Conservation (phyloP, 2,329 filamentous ascomycete genomes). For the Hortaea sp. region DNA sequence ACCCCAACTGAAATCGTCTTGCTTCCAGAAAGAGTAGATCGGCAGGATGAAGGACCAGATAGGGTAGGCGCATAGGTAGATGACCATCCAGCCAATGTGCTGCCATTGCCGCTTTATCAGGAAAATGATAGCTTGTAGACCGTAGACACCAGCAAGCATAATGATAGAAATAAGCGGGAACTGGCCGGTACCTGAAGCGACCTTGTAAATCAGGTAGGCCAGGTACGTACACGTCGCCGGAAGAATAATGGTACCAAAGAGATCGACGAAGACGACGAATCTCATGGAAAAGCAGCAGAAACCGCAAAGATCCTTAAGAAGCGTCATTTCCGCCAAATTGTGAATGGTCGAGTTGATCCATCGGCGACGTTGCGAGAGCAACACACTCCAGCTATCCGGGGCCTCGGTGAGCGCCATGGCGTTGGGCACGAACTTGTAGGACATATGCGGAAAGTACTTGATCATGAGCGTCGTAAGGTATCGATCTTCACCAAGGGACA, state of each 20-base stretch:
- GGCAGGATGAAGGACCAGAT: conserved; percentile 87
- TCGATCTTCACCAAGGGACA: conserved; percentile 92
- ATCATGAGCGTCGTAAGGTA: conserved; percentile 97
- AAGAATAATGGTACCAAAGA: conserved; percentile 83
- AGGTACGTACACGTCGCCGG: conserved; percentile 83
- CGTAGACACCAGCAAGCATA: conserved; percentile 86
- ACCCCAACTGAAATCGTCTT: conserved; percentile 98
- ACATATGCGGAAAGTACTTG: conserved; percentile 91
- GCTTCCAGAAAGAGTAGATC: conserved; percentile 98
- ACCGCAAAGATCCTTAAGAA: conserved; percentile 86
- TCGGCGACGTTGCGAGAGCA: conserved; percentile 93
- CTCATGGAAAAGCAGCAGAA: conserved; percentile 99
- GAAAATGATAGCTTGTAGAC: conserved; percentile 92
- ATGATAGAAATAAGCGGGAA: conserved; percentile 81
- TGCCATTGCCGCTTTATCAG: conserved; percentile 97
- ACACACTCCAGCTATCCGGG: conserved; percentile 84
- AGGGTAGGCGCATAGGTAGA: conserved; percentile 91
- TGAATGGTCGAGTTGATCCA: conserved; percentile 99
- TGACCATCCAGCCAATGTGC: conserved; percentile 98
- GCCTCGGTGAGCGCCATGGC: conserved; percentile 90
- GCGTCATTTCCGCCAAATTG: conserved; percentile 84
- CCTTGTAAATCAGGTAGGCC: conserved; percentile 73
- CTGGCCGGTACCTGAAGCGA: conserved; percentile 58
- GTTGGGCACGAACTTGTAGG: conserved; percentile 90
- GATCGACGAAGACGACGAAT: conserved; percentile 89